Evolutionary conservation across 495 filamentous ascomycete genomes (phyloP), one percentile per base, ranked within the genome.

Genomic region (Cryomyces minteri): DNA sequence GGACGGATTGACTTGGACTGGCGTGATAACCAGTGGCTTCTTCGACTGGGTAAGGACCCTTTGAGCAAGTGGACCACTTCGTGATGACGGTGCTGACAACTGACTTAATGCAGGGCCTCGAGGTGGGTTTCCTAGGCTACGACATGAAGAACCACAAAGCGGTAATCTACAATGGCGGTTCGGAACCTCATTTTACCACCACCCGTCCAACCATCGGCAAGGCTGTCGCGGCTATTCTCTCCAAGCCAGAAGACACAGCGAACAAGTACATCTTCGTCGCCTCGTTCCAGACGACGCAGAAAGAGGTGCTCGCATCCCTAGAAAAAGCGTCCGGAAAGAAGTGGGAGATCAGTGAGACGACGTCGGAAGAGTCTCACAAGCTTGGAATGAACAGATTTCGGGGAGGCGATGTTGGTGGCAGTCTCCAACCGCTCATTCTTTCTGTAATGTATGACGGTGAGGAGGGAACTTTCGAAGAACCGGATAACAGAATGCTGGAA

Each of bases 231-330:
- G 51, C 61, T 29, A 55, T 65, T 12, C 55, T 77, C 5, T 38
- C 57, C 38, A 53, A 58, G n/a, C 61, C 65, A 0, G 46, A 51
- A 4, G 51, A 57, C 41, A 73, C 68, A 5, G 56, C 48, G n/a
- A 73, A 76, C 53, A 51, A 57, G 45, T 65, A 67, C 53, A 44
- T 76, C 12, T 68, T 61, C 49, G 55, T 74, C 37, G 57, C 64
- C 10, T 66, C 62, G 12, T 63, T 71, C 40, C 60, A 50, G 28
- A 58, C 61, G 5, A 62, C 60, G 2, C 73, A 74, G 58, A 51
- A 54, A 3, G 61, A 75, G 32, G 54, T 75, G 7, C 49, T 75
- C 4, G 47, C 50, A 0, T 57, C 60, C 6, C 49, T 68, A n/a
- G 66, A 74, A 54, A 58, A 62, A 14, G 54, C 51, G 1, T 65